A percentile compares a stretch with the other conserved stretches of the same genome.
phyloP scores from a whole-genome alignment of 345 rosid species.

The Camelina neglecta region DNA sequence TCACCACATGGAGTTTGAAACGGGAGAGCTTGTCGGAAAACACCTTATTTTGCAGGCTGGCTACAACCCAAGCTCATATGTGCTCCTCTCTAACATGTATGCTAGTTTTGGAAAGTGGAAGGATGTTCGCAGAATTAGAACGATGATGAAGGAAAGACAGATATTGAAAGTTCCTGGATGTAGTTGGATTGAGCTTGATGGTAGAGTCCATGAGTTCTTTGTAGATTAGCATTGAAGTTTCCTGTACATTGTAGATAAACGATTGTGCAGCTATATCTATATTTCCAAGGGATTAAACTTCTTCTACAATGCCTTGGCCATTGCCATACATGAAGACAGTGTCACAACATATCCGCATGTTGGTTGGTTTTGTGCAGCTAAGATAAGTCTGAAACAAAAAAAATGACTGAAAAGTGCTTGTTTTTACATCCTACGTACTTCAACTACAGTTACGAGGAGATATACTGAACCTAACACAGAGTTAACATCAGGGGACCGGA shows the following conservation, averaged over 20 bases:
- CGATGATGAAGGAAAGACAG: slow-evolving; percentile 59
- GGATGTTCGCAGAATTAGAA: slow-evolving; percentile 53
- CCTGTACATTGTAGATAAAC: slow-evolving; percentile 38
- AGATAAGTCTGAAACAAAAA: slow-evolving; percentile 13
- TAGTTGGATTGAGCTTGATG: slow-evolving; percentile 63
- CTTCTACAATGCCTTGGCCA: too few species aligned
- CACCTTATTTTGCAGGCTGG: slow-evolving; percentile 48
- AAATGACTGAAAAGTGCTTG: slow-evolving; percentile 22
- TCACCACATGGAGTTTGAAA: slow-evolving; percentile 19
- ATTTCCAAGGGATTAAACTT: too few species aligned
- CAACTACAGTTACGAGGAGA: slow-evolving; percentile 40
- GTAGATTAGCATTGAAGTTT: slow-evolving; percentile 39
- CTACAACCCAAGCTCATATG: slow-evolving; percentile 51
- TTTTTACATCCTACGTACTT: slow-evolving; percentile 43
- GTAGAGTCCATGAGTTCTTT: slow-evolving; percentile 58
- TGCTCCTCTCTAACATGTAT: slow-evolving; percentile 58
- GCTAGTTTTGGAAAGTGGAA: slow-evolving; percentile 64
- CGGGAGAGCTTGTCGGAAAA: slow-evolving; percentile 55
- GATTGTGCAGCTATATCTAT: neutral
- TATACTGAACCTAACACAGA: slow-evolving; percentile 33
- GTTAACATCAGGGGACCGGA: slow-evolving; percentile 38
- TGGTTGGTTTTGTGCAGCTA: slow-evolving; percentile 12
- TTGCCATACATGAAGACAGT: slow-evolving; percentile 26
- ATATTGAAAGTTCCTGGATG: slow-evolving; percentile 60
- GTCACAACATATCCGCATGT: slow-evolving; percentile 21